Base-by-base conservation (phyloP, 495 filamentous ascomycete species). In the Penicillium subrubescens region DNA sequence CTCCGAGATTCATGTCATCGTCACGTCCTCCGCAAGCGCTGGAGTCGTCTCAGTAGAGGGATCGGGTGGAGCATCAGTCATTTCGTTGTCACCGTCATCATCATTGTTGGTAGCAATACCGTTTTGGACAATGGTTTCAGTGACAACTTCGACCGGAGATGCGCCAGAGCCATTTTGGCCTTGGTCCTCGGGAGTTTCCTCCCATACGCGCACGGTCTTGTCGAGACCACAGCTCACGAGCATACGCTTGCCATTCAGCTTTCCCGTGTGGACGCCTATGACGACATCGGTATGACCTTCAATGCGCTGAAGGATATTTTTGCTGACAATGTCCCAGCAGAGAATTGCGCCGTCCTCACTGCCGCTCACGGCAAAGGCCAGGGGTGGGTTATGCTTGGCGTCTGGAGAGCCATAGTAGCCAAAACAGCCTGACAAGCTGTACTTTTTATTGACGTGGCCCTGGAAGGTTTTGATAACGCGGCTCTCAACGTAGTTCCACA, bases 391-490 rank as follows among this genome's bases (percentile, higher is more conserved):
- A 33, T 67, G 66, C 25, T 56, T 66, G 15, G 86, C 84, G 55
- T 81, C 71, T 63, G 71, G 73, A 31, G 72, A 73, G 23, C 83
- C 74, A 62, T 93, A 87, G 17, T 83, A 73, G 31, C 92, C 93
- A 77, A 97, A 97, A 27, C 88, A 86, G 6, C 94, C 92, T 27
- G 85, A 85, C 29, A 98, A 81, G 63, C 92, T 93, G 79, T 89
- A 97, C 58, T 89, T 91, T 66, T 85, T 82, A 74, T 97, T 98
- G 57, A 82, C 78, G 74, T 98, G 96, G 8, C 96, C 95, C 76
- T 97, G 92, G 82, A 97, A 99, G 25, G 95, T 99, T 83, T 98
- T 99, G 63, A 97, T 88, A 68, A 92, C 92, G 46, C 87, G 82
- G 3, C 94, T 93, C 29, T 92, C 87, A 3, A 95, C 89, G 68